Evolutionary conservation across 2,329 filamentous ascomycete species (phyloP).

Genomic region (Thelonectria olida): DNA sequence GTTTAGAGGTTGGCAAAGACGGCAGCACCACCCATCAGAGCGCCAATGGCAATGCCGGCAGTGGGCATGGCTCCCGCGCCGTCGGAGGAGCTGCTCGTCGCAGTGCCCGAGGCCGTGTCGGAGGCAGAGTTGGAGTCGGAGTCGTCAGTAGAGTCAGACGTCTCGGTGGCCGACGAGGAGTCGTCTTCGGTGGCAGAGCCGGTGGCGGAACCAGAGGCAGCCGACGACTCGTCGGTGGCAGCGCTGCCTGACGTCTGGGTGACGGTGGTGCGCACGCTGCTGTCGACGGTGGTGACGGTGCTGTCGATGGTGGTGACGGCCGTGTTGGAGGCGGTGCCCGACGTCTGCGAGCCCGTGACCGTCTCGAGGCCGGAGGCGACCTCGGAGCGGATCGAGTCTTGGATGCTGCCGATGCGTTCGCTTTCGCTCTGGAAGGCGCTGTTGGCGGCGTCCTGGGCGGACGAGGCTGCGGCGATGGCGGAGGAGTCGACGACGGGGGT

Average conservation of each 20-base stretch:
- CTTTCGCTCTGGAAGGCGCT: background rate
- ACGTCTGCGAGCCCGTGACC: too few relatives aligned
- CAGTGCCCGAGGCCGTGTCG: background rate
- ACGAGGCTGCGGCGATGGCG: slow-evolving; percentile 3
- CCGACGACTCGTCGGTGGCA: background rate
- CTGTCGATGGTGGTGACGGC: background rate
- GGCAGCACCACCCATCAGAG: slow-evolving; percentile 57
- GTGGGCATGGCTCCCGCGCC: slow-evolving; percentile 49
- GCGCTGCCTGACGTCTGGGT: slow-evolving; percentile 20
- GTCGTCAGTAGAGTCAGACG: slow-evolving; percentile 20
- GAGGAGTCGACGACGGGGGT: slow-evolving; percentile 8
- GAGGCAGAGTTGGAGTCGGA: slow-evolving; percentile 36
- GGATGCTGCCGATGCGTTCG: background rate
- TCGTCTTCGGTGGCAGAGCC: slow-evolving; percentile 39
- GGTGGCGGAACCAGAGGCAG: slow-evolving; percentile 35
- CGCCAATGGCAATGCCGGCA: slow-evolving; percentile 55
- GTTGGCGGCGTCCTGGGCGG: background rate
- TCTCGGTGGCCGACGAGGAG: slow-evolving; percentile 16
- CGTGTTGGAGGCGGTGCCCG: too few relatives aligned
- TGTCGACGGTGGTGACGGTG: background rate
- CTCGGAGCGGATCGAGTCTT: background rate
- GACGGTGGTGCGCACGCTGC: slow-evolving; percentile 11
- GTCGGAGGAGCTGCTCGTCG: slow-evolving; percentile 28
- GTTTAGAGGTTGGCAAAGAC: slow-evolving; percentile 56
- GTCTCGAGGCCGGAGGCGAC: background rate